A percentile compares a stretch with the other conserved stretches of the same genome.
phyloP scores from a whole-genome alignment of 2,329 filamentous ascomycete species.

The Escovopsis sp. region DNA sequence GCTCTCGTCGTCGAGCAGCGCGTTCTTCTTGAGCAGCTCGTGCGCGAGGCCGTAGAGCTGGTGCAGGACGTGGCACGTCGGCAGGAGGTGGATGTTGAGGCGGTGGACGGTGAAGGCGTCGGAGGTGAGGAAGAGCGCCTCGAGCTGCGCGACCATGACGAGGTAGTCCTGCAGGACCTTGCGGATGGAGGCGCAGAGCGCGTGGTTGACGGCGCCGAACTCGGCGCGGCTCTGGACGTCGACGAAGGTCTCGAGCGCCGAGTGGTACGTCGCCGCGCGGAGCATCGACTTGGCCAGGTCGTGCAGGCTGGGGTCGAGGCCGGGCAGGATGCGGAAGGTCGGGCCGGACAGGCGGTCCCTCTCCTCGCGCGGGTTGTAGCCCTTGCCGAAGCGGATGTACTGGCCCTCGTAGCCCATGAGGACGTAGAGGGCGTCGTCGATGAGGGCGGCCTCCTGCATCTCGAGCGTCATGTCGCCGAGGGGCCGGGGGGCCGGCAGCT shows the following conservation, averaged over 20 bases:
- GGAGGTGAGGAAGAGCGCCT: conserved; percentile 83
- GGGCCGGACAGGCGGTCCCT: conserved; percentile 77
- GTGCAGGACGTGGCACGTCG: conserved; percentile 78
- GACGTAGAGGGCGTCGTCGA: conserved; percentile 84
- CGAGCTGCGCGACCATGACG: conserved; percentile 80
- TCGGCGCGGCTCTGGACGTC: conserved; percentile 88
- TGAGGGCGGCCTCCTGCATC: conserved; percentile 68
- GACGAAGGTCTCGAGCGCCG: conserved; percentile 79
- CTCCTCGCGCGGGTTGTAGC: conserved; percentile 72
- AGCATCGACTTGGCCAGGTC: conserved; percentile 82
- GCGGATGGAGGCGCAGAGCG: conserved; percentile 85
- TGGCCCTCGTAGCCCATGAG: conserved; percentile 99
- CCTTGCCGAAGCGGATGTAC: conserved; percentile 74
- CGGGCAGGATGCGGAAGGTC: conserved; percentile 60
- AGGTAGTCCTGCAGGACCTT: conserved; percentile 88
- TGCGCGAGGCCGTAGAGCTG: conserved; percentile 80
- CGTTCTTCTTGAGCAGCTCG: conserved; percentile 78
- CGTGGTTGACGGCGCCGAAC: conserved; percentile 89
- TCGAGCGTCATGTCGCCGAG: conserved; percentile 61
- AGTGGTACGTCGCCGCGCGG: conserved; percentile 87
- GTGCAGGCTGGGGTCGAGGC: conserved; percentile 78
- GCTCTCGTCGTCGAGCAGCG: conserved; percentile 66
- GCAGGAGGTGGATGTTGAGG: conserved; percentile 78
- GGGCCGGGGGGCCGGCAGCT: conserved; percentile 51
- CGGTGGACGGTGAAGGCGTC: conserved; percentile 83